A percentile compares a stretch with the other conserved stretches of the same genome.
Conservation (phyloP, 768 basidiomycete genomes). For the Daedaleopsis sinensis region DNA sequence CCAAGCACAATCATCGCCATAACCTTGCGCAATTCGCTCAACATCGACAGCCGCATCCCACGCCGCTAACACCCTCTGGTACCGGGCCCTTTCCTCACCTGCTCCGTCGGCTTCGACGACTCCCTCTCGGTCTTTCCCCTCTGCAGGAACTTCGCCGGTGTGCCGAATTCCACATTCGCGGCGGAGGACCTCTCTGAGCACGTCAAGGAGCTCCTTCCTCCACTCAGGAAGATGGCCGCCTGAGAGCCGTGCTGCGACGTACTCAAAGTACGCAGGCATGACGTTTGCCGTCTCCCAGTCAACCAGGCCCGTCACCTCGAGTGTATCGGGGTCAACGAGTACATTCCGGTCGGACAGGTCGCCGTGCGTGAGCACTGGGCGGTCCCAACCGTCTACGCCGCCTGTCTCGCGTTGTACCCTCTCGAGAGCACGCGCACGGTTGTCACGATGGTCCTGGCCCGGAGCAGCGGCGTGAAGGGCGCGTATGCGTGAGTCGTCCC, state of each 20-base stretch:
- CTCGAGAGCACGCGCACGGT: background rate
- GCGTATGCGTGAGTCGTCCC: constrained; percentile 4
- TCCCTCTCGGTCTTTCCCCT: too few relatives aligned
- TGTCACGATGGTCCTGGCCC: too few relatives aligned
- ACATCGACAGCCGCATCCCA: too few relatives aligned
- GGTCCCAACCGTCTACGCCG: background rate
- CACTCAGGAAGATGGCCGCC: constrained; percentile 1
- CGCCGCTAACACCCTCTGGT: too few relatives aligned
- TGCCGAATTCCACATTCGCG: background rate
- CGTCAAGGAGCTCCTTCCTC: constrained; percentile 1
- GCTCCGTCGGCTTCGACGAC: too few relatives aligned
- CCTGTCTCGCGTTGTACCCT: background rate
- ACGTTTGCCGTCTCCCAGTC: constrained; percentile 17
- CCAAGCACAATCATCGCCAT: too few relatives aligned
- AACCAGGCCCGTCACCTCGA: constrained; percentile 15
- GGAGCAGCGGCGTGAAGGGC: background rate
- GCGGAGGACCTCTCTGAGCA: background rate
- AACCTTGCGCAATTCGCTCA: too few relatives aligned
- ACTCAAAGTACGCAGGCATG: constrained; percentile 5
- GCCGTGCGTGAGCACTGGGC: constrained; percentile 10
- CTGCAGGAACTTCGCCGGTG: too few relatives aligned
- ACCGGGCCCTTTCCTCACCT: too few relatives aligned
- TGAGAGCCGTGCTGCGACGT: background rate
- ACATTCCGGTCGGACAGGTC: constrained; percentile 15
- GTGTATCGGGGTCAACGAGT: constrained; percentile 18